Evolutionary conservation across 176 grass and related monocot species (phyloP), one percentile per base, ranked within the genome.

Genomic region (Oryza glaberrima): DNA sequence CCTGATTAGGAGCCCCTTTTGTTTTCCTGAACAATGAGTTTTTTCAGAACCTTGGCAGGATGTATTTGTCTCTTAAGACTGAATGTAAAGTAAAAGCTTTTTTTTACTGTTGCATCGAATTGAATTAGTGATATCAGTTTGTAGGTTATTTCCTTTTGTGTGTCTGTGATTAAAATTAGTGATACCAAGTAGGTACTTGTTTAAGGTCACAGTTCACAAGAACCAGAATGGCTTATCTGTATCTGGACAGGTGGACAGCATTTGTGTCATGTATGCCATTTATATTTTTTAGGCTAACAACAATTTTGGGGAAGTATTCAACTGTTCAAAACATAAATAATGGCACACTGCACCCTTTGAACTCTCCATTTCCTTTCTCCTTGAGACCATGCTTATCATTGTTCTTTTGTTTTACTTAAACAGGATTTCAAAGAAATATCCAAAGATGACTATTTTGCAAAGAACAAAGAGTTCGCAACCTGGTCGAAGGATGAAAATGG

Each of bases 401-500:
- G 52, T 77, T 56, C 16, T 43, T 15, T 7, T 61, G 58, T 23
- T 22, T 19, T 9, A 28, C 49, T 70, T 20, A 87, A 91, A 92
- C 65, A 94, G 83, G 88, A 32, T 61, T 88, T 96, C 78, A 82
- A 89, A 85, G 88, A 99, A 84, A 91, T 96, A 61, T 94, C 96
- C 49, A 92, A 99, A 79, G 94, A 96, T 54, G 94, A 99, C 81
- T 99, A 99, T 35, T 99, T 94, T 51, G 81, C 96, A 17, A 99
- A 94, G 76, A 99, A 89, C 88, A 96, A 96, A 15, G 96, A 99
- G 72, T 99, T 99, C 19, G 86, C 93, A 7, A 92, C 93, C 7
- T 99, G 96, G 91, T 87, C 94, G 61, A 96, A 94, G 84, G 90
- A 96, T 91, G 86, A 92, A 81, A 90, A 90, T 68, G 77, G 78